Base-by-base conservation (phyloP, 768 basidiomycete genomes). In the Royoungia palumana region DNA sequence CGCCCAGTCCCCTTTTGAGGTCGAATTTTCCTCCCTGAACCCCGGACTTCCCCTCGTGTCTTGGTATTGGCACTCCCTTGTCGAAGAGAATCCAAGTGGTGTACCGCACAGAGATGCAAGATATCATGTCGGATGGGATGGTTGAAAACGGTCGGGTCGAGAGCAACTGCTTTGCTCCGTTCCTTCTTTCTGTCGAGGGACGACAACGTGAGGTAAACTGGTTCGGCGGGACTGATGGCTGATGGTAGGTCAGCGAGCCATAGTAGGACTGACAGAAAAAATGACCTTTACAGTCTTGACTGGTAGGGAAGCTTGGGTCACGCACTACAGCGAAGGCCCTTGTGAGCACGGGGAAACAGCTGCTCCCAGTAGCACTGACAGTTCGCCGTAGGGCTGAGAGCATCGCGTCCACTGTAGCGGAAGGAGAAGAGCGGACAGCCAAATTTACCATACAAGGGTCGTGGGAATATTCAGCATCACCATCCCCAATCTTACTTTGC, bases 51-150 rank as follows among this genome's bases (percentile, higher is more conserved):
- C 20, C 80, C 83, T 47, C 96, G 87, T 27, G 88, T 92, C 70
- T 96, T 97, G 16, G 93, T 96, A 54, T 76, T 85, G 20, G 91
- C 93, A 12, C 89, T 87, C 24, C 95, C 95, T 72, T 93, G 88
- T n/a, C 95, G 85, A 14, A 94, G 77, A 17, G 83, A 80, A 61
- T 96, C 91, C 35, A 87, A 82, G 64, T 96, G 79, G 60, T 95
- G 90, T 6, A 87, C 80, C 28, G 94, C 85, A 63, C 94, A 95
- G 38, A 92, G 79, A 66, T 98, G 94, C 4, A 98, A 80, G 54
- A 99, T 89, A 67, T 97, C 94, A 19, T 83, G 81, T 42, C 95
- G 89, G 37, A 94, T 81, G 35, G 94, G 91, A 57, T 91, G 85
- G 51, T 80, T 76, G 71, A 98, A 99, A 25, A 98, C 85, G n/a